phyloP scores from a whole-genome alignment of 495 filamentous ascomycete species.

The Extremus antarcticus region DNA sequence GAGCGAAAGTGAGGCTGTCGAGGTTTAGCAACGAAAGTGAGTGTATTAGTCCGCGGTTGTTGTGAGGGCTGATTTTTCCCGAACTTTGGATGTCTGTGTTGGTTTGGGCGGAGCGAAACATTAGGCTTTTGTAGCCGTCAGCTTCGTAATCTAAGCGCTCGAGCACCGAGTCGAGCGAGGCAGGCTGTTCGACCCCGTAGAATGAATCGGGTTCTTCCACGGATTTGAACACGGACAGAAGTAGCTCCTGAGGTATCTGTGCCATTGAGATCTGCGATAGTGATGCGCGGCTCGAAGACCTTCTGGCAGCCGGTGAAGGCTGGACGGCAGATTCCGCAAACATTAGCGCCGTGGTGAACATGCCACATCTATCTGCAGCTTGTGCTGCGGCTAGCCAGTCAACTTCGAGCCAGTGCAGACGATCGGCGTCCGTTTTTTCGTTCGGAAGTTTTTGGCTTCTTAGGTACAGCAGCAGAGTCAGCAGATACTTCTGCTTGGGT shows the following conservation, averaged over 20 bases:
- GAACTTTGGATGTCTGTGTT: conserved; percentile 63
- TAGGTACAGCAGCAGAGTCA: conserved; percentile 79
- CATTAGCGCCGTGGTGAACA: conserved; percentile 76
- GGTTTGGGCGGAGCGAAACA: conserved; percentile 84
- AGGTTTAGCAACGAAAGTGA: conserved; percentile 57
- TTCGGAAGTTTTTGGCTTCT: conserved; percentile 64
- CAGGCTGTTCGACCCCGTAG: conserved; percentile 78
- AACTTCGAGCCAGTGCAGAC: conserved; percentile 75
- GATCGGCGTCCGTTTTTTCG: conserved; percentile 67
- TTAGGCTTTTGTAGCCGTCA: conserved; percentile 75
- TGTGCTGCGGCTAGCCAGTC: conserved; percentile 60
- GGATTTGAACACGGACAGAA: conserved; percentile 74
- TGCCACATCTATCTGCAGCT: conserved; percentile 69
- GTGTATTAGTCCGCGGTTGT: conserved; percentile 43
- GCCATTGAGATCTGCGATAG: conserved; percentile 6
- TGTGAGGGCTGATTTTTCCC: conserved; percentile 29
- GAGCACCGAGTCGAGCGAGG: conserved; percentile 64
- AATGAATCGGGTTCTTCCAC: conserved; percentile 93
- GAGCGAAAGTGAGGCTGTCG: conserved; percentile 58
- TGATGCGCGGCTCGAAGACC: conserved; percentile 9
- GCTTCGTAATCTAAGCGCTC: conserved; percentile 83
- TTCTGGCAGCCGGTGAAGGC: conserved; percentile 8
- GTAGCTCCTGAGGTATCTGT: conserved; percentile 47
- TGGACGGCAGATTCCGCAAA: conserved; percentile 66
- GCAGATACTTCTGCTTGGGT: conserved; percentile 40